Evolutionary conservation across 2,329 filamentous ascomycete species (phyloP), one percentile per base, ranked within the genome.

Genomic region (Beauveria rudraprayagi): DNA sequence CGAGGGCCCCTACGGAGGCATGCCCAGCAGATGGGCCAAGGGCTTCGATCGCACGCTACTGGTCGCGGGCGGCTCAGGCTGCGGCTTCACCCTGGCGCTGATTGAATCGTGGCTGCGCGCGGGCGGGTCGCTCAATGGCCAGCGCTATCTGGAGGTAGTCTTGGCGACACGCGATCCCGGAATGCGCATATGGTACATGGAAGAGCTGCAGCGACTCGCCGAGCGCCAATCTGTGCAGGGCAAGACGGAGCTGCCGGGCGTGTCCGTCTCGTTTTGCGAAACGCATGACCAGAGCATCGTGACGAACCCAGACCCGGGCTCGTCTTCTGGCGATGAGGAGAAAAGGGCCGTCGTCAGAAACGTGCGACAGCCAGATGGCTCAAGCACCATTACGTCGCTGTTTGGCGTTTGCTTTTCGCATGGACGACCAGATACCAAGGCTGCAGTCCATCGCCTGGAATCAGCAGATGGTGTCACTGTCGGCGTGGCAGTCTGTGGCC

Each of bases 1-100:
- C 1, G 83, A 86, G 46, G 83, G 84, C 0, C 83, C 83, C 0
- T 86, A 86, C 61, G 82, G 84, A 0, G 83, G 83, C 0, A 68
- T 83, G 19, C 69, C 74, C 1, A 66, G 66, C 3, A 65, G 68
- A 5, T 74, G 75, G 51, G 67, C 77, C 16, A 65, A 68, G 0
- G 69, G 69, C 0, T 78, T 76, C 56, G 76, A 82, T 53, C 70
- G 70, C 8, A 68, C 72, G 0, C 67, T 86, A 0, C 68, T 85
- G 17, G 69, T 85, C 4, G 78, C 79, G 0, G 83, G 84, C 10
- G 83, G 84, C 0, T 80, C 83, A 0, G 83, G 83, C 1, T 80
- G 78, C 2, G 81, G 81, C 0, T 82, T 80, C 68, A 76, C 77
- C 1, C 67, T 86, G 0, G 74, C 77, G 0, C 70, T 84, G 5